Evolutionary conservation across 768 basidiomycete species (phyloP), one percentile per base, ranked within the genome.

Genomic region (Suillus subaureus): DNA sequence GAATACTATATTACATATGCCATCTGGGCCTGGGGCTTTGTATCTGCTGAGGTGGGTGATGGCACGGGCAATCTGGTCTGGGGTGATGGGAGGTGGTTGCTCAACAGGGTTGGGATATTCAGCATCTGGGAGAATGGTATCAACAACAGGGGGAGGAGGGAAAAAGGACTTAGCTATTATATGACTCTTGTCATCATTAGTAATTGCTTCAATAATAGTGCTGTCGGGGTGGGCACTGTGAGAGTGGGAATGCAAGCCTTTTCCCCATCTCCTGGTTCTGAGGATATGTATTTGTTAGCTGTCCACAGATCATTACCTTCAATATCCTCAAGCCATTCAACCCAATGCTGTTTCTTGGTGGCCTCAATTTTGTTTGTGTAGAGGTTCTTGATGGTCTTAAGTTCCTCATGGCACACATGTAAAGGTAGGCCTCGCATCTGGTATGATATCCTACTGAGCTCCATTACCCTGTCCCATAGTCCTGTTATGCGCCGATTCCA

Each of bases 101-200:
- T 33, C 47, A 0, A n/a, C 33, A 0, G 57, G 49, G 0, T 66
- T 26, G 3, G 65, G 73, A 45, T 73, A 74, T 4, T 8, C 1
- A 3, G 8, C 0, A 3, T 52, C 51, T 16, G 28, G 26, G 2
- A 28, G 51, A 0, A 52, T 16, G 28, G 15, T 3, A 2, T 52
- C 2, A 31, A 3, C 1, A 2, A 2, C 11, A 2, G 72, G 67
- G 3, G 66, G 65, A 7, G 58, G 31, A 9, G 70, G 71, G 33
- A 79, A 78, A 65, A 79, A 78, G 2, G 69, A 31, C 4, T 65
- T 16, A 42, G 63, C 62, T 2, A 79, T n/a, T n/a, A n/a, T n/a
- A n/a, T n/a, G n/a, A n/a, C n/a, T n/a, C n/a, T n/a, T n/a, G n/a
- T n/a, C n/a, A n/a, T n/a, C n/a, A n/a, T n/a, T n/a, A n/a, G n/a